Evolutionary conservation across 345 rosid genomes (phyloP).

Genomic region (Jatropha curcas): DNA sequence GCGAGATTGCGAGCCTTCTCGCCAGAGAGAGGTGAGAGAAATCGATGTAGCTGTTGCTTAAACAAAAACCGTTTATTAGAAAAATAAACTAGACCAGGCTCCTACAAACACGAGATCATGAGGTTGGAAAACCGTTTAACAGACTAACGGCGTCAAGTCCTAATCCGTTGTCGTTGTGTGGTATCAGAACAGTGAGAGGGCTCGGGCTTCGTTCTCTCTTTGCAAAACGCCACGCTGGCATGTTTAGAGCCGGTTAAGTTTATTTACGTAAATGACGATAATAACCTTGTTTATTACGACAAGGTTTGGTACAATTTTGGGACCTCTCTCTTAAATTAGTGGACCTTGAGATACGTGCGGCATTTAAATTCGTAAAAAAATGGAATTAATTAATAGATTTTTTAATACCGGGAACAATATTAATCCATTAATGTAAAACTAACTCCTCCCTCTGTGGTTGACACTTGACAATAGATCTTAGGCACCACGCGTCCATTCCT

Average conservation of each 20-base stretch:
- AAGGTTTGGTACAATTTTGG: background rate
- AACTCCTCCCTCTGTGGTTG: too few species aligned
- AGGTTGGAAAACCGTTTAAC: conserved; percentile 26
- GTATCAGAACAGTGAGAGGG: conserved; percentile 3
- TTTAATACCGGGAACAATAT: background rate
- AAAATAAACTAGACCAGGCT: conserved; percentile 13
- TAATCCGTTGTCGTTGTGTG: conserved; percentile 19
- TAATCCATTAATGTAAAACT: background rate
- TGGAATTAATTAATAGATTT: background rate
- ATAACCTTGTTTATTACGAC: background rate
- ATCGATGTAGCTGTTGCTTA: conserved; percentile 1
- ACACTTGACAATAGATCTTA: too few species aligned
- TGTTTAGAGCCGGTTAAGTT: background rate
- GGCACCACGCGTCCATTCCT: background rate
- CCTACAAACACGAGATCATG: conserved; percentile 33
- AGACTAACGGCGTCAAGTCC: conserved; percentile 33
- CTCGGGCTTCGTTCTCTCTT: too few species aligned
- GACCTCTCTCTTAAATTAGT: background rate
- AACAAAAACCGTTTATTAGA: conserved; percentile 14
- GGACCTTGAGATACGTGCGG: conserved; percentile 18
- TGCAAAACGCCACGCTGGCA: conserved; percentile 16
- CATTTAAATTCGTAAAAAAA: background rate
- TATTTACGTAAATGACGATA: background rate
- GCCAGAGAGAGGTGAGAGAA: conserved; percentile 30
- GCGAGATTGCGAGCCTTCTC: conserved; percentile 40